A percentile compares a stretch with the other conserved stretches of the same genome.
Conservation (phyloP, 1,139 yeast genomes). For the Keqinozyma sinolaborantium region DNA sequence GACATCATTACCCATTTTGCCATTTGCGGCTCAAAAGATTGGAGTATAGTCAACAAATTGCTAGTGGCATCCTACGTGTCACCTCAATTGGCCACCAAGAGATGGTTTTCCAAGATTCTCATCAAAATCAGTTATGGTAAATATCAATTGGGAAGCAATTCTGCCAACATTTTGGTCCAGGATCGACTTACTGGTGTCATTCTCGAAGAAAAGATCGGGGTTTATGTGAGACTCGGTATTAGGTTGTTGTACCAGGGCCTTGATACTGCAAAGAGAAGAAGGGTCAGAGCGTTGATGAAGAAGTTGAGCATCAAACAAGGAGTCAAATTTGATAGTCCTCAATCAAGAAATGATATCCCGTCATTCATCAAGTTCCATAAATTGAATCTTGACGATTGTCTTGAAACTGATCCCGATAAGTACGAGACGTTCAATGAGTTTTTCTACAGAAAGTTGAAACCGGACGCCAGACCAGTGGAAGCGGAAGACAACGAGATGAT, state of each 20-base stretch:
- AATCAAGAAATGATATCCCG: conserved; percentile 62
- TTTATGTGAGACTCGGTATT: conserved; percentile 84
- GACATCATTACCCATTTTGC: conserved; percentile 86
- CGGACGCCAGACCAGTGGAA: conserved; percentile 69
- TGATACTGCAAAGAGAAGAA: conserved; percentile 49
- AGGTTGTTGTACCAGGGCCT: conserved; percentile 77
- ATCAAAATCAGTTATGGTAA: conserved; percentile 88
- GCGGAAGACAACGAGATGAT: conserved; percentile 45
- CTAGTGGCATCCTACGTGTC: conserved; percentile 73
- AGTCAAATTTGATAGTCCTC: conserved; percentile 68
- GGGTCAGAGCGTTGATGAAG: conserved; percentile 55
- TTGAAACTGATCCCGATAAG: conserved; percentile 41
- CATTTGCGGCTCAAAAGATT: conserved; percentile 76
- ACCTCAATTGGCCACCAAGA: conserved; percentile 75
- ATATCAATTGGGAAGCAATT: conserved; percentile 81
- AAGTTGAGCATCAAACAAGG: conserved; percentile 81
- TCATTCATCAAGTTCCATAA: conserved; percentile 82
- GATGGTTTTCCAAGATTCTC: conserved; percentile 83
- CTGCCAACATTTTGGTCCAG: conserved; percentile 92
- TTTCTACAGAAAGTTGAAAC: conserved; percentile 74
- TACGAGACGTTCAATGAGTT: conserved; percentile 83
- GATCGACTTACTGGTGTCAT: conserved; percentile 86
- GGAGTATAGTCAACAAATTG: conserved; percentile 66
- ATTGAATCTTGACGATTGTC: conserved; percentile 68
- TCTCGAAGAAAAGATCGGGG: conserved; percentile 88